Evolutionary conservation across 2,329 filamentous ascomycete species (phyloP).

Genomic region (Sphaerulina musiva): DNA sequence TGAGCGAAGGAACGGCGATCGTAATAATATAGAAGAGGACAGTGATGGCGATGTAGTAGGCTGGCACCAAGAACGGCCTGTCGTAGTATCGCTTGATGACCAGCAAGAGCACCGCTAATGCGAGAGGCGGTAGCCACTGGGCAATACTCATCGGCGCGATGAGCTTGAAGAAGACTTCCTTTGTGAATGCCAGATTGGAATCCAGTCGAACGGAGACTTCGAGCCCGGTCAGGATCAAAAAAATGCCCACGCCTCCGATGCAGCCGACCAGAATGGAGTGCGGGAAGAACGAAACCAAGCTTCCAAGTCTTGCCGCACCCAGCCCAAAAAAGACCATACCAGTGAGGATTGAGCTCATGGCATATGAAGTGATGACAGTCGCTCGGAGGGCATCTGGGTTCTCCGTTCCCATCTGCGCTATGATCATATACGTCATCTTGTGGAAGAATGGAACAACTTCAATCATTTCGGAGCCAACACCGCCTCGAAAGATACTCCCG

Average conservation of each 20-base stretch:
- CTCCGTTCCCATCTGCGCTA: slow-evolving; percentile 67
- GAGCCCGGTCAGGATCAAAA: slow-evolving; percentile 82
- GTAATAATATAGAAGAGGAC: slow-evolving; percentile 73
- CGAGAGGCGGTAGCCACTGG: slow-evolving; percentile 76
- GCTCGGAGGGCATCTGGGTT: slow-evolving; percentile 82
- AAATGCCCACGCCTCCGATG: slow-evolving; percentile 95
- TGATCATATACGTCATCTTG: slow-evolving; percentile 90
- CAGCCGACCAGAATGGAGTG: slow-evolving; percentile 94
- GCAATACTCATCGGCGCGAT: slow-evolving; percentile 66
- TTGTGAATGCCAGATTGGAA: slow-evolving; percentile 74
- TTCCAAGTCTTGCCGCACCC: slow-evolving; percentile 79
- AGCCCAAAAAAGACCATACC: slow-evolving; percentile 88
- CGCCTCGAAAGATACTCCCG: slow-evolving; percentile 82
- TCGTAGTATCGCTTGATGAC: slow-evolving; percentile 67
- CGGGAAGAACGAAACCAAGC: slow-evolving; percentile 93
- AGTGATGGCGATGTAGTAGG: slow-evolving; percentile 76
- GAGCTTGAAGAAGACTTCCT: slow-evolving; percentile 68
- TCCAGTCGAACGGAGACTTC: slow-evolving; percentile 88
- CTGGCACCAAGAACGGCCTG: slow-evolving; percentile 78
- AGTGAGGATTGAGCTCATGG: slow-evolving; percentile 82
- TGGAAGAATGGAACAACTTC: slow-evolving; percentile 99
- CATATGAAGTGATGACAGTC: slow-evolving; percentile 87
- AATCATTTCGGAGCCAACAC: slow-evolving; percentile 93
- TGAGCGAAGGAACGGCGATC: slow-evolving; percentile 59
- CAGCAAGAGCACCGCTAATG: slow-evolving; percentile 68